Conservation (phyloP, 768 basidiomycete species). For the Mycena sanguinolenta region DNA sequence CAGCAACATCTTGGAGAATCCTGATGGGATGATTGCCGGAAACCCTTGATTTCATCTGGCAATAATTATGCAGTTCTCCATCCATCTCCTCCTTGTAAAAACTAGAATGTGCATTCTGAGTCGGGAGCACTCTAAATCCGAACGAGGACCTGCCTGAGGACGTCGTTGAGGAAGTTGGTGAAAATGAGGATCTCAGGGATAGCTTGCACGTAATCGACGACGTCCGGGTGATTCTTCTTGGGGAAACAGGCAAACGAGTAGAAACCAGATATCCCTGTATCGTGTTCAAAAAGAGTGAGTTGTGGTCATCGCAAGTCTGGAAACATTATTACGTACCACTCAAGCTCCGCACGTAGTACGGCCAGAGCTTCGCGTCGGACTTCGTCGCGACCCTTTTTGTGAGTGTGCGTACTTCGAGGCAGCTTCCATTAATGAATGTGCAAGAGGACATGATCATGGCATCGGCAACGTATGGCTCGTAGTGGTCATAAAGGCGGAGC, state of each 20-base stretch:
- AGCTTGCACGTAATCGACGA: constrained; percentile 22
- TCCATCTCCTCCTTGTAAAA: constrained; percentile 25
- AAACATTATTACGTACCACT: constrained; percentile 10
- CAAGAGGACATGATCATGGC: constrained; percentile 17
- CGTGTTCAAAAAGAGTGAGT: not conserved
- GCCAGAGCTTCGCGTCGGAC: constrained; percentile 19
- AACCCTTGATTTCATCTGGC: constrained; percentile 19
- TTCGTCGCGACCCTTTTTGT: constrained; percentile 1
- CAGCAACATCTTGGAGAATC: constrained; percentile 19
- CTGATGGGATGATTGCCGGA: constrained; percentile 18
- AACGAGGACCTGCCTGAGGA: constrained; percentile 11
- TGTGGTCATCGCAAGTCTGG: not conserved
- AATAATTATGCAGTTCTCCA: constrained; percentile 20
- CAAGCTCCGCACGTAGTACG: constrained; percentile 20
- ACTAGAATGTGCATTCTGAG: not conserved
- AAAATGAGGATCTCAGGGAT: constrained; percentile 20
- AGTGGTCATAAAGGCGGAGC: constrained; percentile 19
- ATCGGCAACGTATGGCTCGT: constrained; percentile 16
- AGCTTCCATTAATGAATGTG: constrained; percentile 20
- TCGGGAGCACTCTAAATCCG: not conserved
- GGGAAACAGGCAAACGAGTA: constrained; percentile 24
- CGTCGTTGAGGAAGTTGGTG: constrained; percentile 25
- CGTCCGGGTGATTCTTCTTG: constrained; percentile 19
- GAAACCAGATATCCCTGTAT: constrained; percentile 14
- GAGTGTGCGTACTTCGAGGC: constrained; percentile 18